These are phyloP conservation scores for Neocallimastix lanati DNA, from an alignment of 192 early-diverging fungal species.

Conservation along the genomic window DNA sequence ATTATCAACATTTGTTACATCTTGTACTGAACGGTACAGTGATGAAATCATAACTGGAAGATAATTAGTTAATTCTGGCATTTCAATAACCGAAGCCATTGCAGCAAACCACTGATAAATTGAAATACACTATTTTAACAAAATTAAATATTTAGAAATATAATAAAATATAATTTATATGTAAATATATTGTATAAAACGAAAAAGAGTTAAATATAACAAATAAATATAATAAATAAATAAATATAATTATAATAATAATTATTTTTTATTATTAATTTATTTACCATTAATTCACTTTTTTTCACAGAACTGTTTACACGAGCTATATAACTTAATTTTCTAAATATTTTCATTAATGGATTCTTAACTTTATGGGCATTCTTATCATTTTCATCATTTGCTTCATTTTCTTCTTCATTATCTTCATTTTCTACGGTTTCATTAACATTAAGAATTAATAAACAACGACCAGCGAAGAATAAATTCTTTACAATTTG, in stretches of 20 bases:
- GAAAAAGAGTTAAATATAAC: not conserved
- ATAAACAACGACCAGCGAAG: slow-evolving; percentile 58
- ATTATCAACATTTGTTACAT: slow-evolving; percentile 31
- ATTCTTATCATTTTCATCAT: slow-evolving; percentile 17
- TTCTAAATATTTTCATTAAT: not conserved
- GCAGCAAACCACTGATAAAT: slow-evolving; percentile 91
- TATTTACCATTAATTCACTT: not conserved
- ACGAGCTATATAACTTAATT: not conserved
- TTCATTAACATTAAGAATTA: slow-evolving; percentile 12
- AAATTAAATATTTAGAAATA: not conserved
- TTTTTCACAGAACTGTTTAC: not conserved
- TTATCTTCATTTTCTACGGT: slow-evolving; percentile 12
- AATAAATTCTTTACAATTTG: slow-evolving; percentile 88
- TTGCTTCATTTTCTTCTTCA: slow-evolving; percentile 7
- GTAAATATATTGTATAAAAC: too few species aligned
- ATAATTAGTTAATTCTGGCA: slow-evolving; percentile 34
- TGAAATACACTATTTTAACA: slow-evolving; percentile 35
- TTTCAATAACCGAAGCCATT: slow-evolving; percentile 43
- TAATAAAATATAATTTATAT: too few species aligned
- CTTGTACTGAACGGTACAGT: slow-evolving; percentile 62
- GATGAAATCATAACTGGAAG: slow-evolving; percentile 52
- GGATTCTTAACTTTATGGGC: not conserved
- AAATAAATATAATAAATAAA: not conserved
- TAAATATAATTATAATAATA: too few species aligned
- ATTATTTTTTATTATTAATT: not conserved